phyloP scores from a whole-genome alignment of 1,284 basidiomycete species.

The Boletus semigastroideus region DNA sequence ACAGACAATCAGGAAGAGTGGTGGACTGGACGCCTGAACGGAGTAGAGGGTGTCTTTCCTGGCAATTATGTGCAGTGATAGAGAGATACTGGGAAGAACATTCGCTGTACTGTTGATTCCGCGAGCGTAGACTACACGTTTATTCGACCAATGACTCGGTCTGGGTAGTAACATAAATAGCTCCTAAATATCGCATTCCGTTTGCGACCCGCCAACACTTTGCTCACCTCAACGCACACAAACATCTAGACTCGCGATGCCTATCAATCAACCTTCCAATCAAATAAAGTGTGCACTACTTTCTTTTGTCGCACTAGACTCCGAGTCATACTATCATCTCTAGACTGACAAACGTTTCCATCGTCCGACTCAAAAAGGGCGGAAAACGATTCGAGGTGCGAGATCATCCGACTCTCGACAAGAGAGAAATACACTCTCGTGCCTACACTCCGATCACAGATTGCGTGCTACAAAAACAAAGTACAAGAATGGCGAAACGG shows the following conservation, averaged over 20 bases:
- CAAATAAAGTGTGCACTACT: constrained; percentile 72
- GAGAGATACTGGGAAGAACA: not conserved
- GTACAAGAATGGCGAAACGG: constrained; percentile 95
- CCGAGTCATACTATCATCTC: not conserved
- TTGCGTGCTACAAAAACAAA: constrained; percentile 99
- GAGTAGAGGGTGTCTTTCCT: constrained; percentile 90
- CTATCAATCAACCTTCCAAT: constrained; percentile 81
- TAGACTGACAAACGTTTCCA: constrained; percentile 93
- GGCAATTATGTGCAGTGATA: constrained; percentile 56
- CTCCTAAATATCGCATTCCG: constrained; percentile 17
- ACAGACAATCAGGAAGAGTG: constrained; percentile 90
- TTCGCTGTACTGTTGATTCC: not conserved
- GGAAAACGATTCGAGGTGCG: constrained; percentile 96
- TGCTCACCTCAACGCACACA: not conserved
- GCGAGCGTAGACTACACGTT: not conserved
- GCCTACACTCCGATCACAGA: constrained; percentile 47
- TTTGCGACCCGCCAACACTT: not conserved
- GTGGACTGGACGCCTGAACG: constrained; percentile 94
- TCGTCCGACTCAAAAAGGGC: constrained; percentile 93
- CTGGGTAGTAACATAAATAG: constrained; percentile 3
- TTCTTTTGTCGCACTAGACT: not conserved
- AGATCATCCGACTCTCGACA: not conserved
- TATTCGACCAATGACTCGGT: not conserved
- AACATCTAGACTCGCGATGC: constrained; percentile 35
- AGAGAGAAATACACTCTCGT: not conserved